Evolutionary conservation across 306 rosid species (phyloP), one percentile per base, ranked within the genome.

Genomic region (Prunus mira): DNA sequence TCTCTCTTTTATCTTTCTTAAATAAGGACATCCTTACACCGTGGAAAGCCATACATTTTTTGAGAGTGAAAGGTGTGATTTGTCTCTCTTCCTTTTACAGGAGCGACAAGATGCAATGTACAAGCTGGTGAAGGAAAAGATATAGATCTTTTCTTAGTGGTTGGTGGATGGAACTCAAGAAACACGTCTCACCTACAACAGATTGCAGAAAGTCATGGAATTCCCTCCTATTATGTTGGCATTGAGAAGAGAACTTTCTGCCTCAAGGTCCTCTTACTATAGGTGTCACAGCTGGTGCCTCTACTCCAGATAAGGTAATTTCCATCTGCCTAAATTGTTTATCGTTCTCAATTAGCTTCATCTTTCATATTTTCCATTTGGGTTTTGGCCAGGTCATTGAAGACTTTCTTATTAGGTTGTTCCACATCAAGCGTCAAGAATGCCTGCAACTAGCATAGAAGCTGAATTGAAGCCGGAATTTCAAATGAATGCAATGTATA

Each of bases 21-120:
- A 38, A 38, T 38, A 38, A 38, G 43, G 43, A 6, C 43, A 38
- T 38, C 43, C 9, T 34, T 6, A 34, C 1, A 34, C 9, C 41
- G 41, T 5, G 1, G 1, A 34, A 5, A 6, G 43, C 38, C 41
- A 34, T 34, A 34, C 2, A 34, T 12, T 28, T 62, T 52, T 25
- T 20, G 50, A 55, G 69, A 64, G 12, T 64, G 57, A 12, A 22
- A 50, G 25, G 45, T 73, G 51, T 34, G 41, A 57, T 38, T 61
- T 79, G 30, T 60, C 22, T 6, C 0, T 64, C 13, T 30, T 74
- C 74, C 69, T 22, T 62, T 77, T 81, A 72, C 88, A 92, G 93
- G 99, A 95, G 88, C 87, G 99, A 55, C 98, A 95, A 89, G 98
- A 95, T 84, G 99, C 99, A n/a, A 92, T 95, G 93, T 91, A 84